phyloP scores from a whole-genome alignment of 768 basidiomycete species.

The Multifurca ochricompacta region DNA sequence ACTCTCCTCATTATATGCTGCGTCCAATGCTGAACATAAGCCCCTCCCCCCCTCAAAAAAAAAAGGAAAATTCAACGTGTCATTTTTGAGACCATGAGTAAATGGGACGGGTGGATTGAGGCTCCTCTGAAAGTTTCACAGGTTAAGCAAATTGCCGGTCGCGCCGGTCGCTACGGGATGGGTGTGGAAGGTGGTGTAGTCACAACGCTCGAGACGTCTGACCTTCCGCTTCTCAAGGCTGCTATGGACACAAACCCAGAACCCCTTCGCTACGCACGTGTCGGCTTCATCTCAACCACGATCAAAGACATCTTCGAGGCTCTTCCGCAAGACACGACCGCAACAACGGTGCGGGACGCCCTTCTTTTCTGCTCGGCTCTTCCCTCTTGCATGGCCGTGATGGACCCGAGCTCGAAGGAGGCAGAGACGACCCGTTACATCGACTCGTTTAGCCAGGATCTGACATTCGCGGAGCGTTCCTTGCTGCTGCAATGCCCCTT shows the following conservation, averaged over 20 bases:
- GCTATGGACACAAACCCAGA: slow-evolving; percentile 47
- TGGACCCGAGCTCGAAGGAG: slow-evolving; percentile 22
- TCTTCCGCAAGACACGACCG: slow-evolving; percentile 38
- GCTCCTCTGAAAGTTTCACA: slow-evolving; percentile 56
- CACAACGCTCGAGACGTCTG: slow-evolving; percentile 58
- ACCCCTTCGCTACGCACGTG: slow-evolving; percentile 44
- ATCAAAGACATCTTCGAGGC: slow-evolving; percentile 28
- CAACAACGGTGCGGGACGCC: slow-evolving; percentile 41
- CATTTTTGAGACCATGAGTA: slow-evolving; percentile 63
- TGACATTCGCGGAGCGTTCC: slow-evolving; percentile 39
- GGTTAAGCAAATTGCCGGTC: slow-evolving; percentile 90
- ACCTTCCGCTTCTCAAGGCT: slow-evolving; percentile 51
- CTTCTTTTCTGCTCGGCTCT: slow-evolving; percentile 40
- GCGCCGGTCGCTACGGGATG: slow-evolving; percentile 84
- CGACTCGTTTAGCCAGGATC: slow-evolving; percentile 31
- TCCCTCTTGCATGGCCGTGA: slow-evolving; percentile 38
- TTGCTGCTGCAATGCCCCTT: slow-evolving; percentile 46
- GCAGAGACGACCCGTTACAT: slow-evolving; percentile 35
- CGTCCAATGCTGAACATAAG: background rate
- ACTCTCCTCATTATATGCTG: background rate
- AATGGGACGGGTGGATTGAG: slow-evolving; percentile 43
- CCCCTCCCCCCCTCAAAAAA: too few relatives aligned
- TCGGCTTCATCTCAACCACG: slow-evolving; percentile 30
- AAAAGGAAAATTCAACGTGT: slow-evolving; percentile 90
- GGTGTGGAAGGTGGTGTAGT: slow-evolving; percentile 52